These are phyloP conservation scores for carrot (Daucus carota) DNA, from an alignment of 129 eudicot species.

Conservation along the genomic window DH1_v3.0 NC_030388.2:8387501-8388000, in stretches of 20 bases:
- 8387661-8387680: neutral
- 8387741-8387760: neutral
- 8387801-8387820: neutral
- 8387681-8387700: neutral
- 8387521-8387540: neutral
- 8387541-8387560: neutral
- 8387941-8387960: neutral
- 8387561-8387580: neutral
- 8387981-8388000: constrained; percentile 68
- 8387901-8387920: neutral
- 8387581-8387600: neutral
- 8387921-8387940: neutral
- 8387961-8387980: neutral
- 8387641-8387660: neutral
- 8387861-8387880: neutral
- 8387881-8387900: neutral
- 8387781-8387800: neutral
- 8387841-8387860: neutral
- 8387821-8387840: neutral
- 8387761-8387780: neutral
- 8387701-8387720: too few relatives aligned
- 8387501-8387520: neutral
- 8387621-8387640: neutral
- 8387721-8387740: neutral
- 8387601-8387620: neutral